phyloP scores from a whole-genome alignment of 306 rosid species.

The Carpinus viminea region DNA sequence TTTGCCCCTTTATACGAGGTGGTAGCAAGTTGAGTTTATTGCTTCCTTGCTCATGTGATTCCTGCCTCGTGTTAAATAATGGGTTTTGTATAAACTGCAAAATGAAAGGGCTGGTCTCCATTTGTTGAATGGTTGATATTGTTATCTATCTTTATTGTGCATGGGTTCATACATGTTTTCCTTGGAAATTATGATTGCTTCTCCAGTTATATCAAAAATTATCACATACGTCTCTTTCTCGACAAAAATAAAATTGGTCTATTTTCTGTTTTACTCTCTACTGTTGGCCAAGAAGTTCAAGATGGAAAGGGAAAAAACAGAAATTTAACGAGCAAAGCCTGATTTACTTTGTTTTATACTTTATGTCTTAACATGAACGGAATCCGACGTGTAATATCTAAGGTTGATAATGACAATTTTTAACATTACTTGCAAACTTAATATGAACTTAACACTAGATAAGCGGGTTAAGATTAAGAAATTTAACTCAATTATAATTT shows the following conservation, averaged over 20 bases:
- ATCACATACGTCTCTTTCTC: not conserved
- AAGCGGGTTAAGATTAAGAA: too few relatives aligned
- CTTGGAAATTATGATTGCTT: not conserved
- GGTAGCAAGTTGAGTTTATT: constrained; percentile 22
- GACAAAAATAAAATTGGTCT: not conserved
- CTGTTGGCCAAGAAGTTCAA: not conserved
- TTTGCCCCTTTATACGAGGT: constrained; percentile 11
- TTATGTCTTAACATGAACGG: too few relatives aligned
- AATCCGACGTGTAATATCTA: too few relatives aligned
- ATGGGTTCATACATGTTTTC: not conserved
- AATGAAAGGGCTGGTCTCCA: not conserved
- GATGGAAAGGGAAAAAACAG: not conserved
- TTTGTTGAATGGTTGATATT: not conserved
- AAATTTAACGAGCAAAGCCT: too few relatives aligned
- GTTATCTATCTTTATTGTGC: not conserved
- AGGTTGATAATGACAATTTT: too few relatives aligned
- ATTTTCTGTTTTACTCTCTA: not conserved
- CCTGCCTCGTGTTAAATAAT: constrained; percentile 29
- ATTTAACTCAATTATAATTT: too few relatives aligned
- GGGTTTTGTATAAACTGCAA: constrained; percentile 11
- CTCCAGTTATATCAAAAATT: not conserved
- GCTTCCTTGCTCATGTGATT: constrained; percentile 9
- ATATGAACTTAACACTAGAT: too few relatives aligned
- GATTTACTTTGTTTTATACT: too few relatives aligned
- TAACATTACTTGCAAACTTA: too few relatives aligned